Percentiles rank a stretch among this genome's conserved stretches.
Evolutionary conservation across 1,284 basidiomycete genomes (phyloP).

Genomic region (Trichosporon ovoides): DNA sequence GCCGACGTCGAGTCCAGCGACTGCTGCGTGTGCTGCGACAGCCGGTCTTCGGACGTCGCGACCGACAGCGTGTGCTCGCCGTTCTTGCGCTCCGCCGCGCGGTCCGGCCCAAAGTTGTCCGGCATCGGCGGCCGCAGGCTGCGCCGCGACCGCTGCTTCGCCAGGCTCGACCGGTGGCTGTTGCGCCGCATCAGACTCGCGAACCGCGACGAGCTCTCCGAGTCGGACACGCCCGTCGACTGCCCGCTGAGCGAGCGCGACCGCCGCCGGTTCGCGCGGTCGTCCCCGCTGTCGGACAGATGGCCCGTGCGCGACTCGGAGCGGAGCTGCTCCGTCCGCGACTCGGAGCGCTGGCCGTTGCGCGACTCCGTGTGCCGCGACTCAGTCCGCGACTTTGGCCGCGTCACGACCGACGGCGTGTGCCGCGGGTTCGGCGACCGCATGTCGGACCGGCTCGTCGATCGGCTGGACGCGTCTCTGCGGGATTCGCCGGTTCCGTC

Average conservation of each 20-base stretch:
- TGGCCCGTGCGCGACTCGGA: neutral
- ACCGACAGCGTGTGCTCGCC: neutral
- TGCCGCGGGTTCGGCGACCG: slow-evolving; percentile 5
- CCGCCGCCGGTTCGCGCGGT: slow-evolving; percentile 5
- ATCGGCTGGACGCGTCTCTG: neutral
- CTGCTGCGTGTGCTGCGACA: neutral
- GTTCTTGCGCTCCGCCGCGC: neutral
- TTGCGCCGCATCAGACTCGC: slow-evolving; percentile 4
- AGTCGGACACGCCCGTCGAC: neutral
- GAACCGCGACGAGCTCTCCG: slow-evolving; percentile 5
- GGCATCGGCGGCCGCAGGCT: neutral
- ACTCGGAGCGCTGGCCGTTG: neutral
- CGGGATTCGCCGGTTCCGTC: neutral
- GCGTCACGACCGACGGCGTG: slow-evolving; percentile 5
- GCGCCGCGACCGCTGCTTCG: neutral
- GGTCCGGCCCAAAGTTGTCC: neutral
- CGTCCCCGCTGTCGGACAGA: neutral
- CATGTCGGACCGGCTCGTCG: neutral
- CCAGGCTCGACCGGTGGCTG: slow-evolving; percentile 1
- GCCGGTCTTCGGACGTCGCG: neutral
- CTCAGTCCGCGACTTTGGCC: neutral
- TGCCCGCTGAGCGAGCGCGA: slow-evolving; percentile 7
- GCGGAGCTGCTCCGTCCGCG: slow-evolving; percentile 5
- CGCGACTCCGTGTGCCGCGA: neutral
- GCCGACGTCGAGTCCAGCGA: slow-evolving; percentile 1